These are phyloP conservation scores for Toxoplasma gondii DNA, from an alignment of 169 alveolate species.

Conservation along the genomic window DNA sequence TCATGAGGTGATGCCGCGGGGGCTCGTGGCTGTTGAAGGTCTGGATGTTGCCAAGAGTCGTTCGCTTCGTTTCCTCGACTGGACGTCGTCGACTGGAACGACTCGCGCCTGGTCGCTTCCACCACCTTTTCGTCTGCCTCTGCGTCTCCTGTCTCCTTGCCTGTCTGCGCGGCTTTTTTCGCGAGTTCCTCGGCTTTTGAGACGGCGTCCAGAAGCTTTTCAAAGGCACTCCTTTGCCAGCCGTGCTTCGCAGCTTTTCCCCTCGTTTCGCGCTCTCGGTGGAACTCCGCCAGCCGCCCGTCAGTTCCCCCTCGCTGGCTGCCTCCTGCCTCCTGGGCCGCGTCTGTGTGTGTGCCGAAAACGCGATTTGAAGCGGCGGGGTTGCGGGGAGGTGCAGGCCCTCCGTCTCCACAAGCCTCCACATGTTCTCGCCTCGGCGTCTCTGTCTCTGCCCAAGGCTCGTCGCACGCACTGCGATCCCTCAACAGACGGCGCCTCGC, in stretches of 20 bases:
- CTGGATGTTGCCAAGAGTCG: no score
- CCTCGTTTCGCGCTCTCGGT: neutral
- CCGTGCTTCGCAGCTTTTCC: neutral
- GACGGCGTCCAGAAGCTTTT: neutral
- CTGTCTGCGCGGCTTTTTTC: neutral
- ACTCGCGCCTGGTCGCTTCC: no score
- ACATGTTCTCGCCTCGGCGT: neutral
- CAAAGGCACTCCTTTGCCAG: slow-evolving; percentile 12
- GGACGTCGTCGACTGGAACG: no score
- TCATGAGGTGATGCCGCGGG: no score
- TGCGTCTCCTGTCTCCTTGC: no score
- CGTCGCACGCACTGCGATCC: neutral
- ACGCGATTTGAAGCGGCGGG: no score
- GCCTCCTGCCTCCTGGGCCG: neutral
- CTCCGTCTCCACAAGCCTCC: neutral
- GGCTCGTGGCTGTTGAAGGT: no score
- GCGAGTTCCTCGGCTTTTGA: neutral
- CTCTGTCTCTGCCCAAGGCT: neutral
- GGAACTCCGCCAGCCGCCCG: neutral
- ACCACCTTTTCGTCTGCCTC: no score
- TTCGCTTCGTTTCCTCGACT: no score
- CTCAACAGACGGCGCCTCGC: neutral
- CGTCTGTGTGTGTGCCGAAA: no score
- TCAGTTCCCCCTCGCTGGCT: neutral
- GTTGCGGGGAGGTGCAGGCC: neutral